Evolutionary conservation across 2,329 filamentous ascomycete genomes (phyloP).

Genomic region (Geosmithia flava): DNA sequence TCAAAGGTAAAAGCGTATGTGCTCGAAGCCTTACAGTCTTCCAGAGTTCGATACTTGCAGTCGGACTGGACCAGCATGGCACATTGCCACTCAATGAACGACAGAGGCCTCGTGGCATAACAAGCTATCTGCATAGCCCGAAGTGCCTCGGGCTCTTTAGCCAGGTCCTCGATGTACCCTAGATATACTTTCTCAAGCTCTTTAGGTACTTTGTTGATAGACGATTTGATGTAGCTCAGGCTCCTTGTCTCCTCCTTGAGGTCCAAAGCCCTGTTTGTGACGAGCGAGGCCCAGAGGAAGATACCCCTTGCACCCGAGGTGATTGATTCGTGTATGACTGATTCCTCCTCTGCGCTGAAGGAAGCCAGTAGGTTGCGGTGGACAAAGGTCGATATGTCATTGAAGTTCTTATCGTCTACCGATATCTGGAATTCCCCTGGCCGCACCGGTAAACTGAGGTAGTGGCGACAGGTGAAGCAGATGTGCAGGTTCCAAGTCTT

Average conservation of each 20-base stretch:
- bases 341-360: constrained; percentile 1
- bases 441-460: constrained; percentile 32
- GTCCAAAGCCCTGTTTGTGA: constrained; percentile 18
- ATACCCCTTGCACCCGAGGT: constrained; percentile 16
- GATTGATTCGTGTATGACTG: constrained; percentile 12
- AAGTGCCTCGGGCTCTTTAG: neutral
- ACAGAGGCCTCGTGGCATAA: neutral
- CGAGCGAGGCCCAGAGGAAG: constrained; percentile 24
- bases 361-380: constrained; percentile 10
- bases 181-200: neutral
- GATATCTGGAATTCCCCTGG: constrained; percentile 14
- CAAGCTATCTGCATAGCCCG: neutral
- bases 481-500: constrained; percentile 17
- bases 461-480: constrained; percentile 34
- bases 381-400: constrained; percentile 20
- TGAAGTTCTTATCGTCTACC: constrained; percentile 21
- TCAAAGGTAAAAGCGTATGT: neutral
- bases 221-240: neutral
- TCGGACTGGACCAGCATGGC: constrained; percentile 7
- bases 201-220: neutral
- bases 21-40: neutral
- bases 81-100: neutral
- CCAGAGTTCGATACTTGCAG: constrained; percentile 8
- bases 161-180: neutral
- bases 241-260: neutral